These are phyloP conservation scores for Podospora sp. DNA, from an alignment of 495 filamentous ascomycete species.

Conservation along the genomic window DNA sequence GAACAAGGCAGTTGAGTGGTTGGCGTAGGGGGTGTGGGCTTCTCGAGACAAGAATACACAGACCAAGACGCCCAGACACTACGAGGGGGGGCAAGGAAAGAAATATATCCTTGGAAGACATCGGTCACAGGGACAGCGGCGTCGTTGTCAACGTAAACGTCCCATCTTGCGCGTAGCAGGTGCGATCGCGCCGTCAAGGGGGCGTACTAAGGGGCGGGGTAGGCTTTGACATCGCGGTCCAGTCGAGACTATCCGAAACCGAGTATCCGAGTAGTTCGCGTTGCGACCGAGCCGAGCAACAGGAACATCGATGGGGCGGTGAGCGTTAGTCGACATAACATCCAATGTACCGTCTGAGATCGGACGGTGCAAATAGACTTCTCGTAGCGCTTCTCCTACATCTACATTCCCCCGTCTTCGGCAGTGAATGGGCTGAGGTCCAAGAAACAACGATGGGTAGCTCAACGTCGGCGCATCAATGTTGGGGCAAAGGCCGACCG, in stretches of 20 bases:
- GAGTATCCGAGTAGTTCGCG: background rate
- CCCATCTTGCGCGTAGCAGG: constrained; percentile 7
- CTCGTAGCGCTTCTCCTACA: background rate
- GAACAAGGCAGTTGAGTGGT: background rate
- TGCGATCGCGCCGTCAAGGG: background rate
- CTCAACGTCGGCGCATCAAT: too few relatives aligned
- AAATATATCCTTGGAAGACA: background rate
- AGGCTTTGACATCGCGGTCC: background rate
- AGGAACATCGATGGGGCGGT: background rate
- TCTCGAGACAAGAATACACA: background rate
- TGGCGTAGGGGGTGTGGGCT: background rate
- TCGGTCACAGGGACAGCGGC: background rate
- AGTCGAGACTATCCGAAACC: background rate
- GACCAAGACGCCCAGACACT: background rate
- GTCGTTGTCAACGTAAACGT: background rate
- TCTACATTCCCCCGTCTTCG: background rate
- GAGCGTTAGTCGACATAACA: background rate
- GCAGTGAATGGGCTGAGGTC: background rate
- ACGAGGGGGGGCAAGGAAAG: background rate
- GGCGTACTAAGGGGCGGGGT: background rate
- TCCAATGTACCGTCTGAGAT: background rate
- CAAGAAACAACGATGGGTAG: background rate
- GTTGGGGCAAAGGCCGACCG: too few relatives aligned
- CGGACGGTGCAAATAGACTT: background rate
- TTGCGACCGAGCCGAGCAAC: background rate